phyloP scores from a whole-genome alignment of 805 yeast genomes.

The Metschnikowia peoriensis region DNA sequence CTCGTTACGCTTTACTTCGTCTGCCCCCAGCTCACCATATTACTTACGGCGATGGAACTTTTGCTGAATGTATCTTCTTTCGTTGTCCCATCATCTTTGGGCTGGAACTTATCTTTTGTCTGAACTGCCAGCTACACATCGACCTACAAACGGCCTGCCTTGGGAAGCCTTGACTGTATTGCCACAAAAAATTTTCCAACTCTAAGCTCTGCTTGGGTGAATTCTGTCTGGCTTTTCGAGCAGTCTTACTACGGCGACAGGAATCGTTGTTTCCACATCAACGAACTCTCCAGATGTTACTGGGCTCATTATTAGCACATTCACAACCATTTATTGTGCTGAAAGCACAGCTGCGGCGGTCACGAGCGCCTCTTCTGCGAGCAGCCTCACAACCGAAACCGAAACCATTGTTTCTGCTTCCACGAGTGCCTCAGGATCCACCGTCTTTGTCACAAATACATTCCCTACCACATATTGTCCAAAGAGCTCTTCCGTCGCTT shows the following conservation, averaged over 20 bases:
- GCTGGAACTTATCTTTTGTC: neutral
- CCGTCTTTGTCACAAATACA: neutral
- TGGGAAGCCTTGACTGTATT: neutral
- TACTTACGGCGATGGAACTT: conserved; percentile 47
- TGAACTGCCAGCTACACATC: neutral
- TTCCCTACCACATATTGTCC: neutral
- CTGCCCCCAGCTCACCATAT: conserved; percentile 42
- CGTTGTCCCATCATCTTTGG: neutral
- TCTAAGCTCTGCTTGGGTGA: no score
- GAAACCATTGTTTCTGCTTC: neutral
- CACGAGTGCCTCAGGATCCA: neutral
- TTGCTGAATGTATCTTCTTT: conserved; percentile 37
- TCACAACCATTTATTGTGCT: neutral
- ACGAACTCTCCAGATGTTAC: neutral
- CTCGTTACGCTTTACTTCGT: conserved; percentile 37
- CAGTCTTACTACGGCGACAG: neutral
- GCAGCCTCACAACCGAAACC: neutral
- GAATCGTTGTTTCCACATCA: neutral
- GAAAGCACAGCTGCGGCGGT: neutral
- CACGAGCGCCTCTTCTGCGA: no score
- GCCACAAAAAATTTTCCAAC: neutral
- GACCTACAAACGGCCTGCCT: neutral
- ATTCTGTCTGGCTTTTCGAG: neutral
- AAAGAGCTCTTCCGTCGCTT: neutral
- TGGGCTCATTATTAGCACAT: neutral